Conservation (phyloP, 2,329 filamentous ascomycete genomes). For the Cadophora luteo-olivacea region DNA sequence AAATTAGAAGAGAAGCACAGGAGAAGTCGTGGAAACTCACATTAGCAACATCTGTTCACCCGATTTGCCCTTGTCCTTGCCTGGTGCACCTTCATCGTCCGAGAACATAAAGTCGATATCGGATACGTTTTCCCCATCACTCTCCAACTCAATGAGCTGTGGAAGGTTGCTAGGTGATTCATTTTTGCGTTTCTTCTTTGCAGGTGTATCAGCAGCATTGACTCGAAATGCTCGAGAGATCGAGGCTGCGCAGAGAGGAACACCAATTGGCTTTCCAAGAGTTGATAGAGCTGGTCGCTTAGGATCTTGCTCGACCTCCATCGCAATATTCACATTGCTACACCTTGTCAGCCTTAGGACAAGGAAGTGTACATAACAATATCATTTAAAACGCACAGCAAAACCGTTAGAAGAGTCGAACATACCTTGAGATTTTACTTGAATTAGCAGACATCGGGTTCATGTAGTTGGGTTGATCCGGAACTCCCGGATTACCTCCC, state of each 20-base stretch:
- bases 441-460: background rate
- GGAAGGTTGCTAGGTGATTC: background rate
- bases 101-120: slow-evolving; percentile 50
- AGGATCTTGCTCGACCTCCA: slow-evolving; percentile 39
- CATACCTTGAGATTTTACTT: slow-evolving; percentile 18
- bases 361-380: too few species aligned
- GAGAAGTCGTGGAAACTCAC: background rate
- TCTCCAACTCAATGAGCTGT: slow-evolving; percentile 19
- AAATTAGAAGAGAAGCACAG: background rate
- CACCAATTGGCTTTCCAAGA: slow-evolving; percentile 34
- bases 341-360: background rate
- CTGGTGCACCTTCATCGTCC: slow-evolving; percentile 40
- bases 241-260: slow-evolving; percentile 41
- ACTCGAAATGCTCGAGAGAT: slow-evolving; percentile 39
- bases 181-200: slow-evolving; percentile 23
- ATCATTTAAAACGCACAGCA: background rate
- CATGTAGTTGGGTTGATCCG: background rate
- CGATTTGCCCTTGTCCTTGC: slow-evolving; percentile 23
- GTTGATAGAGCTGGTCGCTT: slow-evolving; percentile 33
- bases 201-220: slow-evolving; percentile 17
- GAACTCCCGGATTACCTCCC: background rate
- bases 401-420: background rate
- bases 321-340: slow-evolving; percentile 10
- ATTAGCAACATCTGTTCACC: slow-evolving; percentile 8
- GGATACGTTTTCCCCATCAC: slow-evolving; percentile 41